Evolutionary conservation across 106 monocot species (phyloP).

Genomic region (Allium sativum): DNA sequence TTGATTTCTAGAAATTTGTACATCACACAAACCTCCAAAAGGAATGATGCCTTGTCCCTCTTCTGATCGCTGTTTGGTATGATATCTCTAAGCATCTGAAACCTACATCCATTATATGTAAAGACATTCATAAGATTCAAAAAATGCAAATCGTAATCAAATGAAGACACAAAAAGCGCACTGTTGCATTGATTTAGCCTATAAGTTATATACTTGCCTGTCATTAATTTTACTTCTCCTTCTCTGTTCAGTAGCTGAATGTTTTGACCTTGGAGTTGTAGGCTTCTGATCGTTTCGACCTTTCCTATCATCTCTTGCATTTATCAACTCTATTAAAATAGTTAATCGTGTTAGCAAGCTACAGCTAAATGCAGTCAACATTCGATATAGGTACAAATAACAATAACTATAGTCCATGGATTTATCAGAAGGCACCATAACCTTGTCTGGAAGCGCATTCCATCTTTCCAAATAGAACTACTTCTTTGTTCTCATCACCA

Average conservation of each 20-base stretch:
- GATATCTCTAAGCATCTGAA: slow-evolving; percentile 27
- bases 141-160: background rate
- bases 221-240: slow-evolving; percentile 81
- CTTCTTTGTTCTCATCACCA: slow-evolving; percentile 14
- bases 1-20: background rate
- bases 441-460: slow-evolving; percentile 15
- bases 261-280: slow-evolving; percentile 60
- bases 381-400: background rate
- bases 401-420: background rate
- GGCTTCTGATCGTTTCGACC: slow-evolving; percentile 39
- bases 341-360: no score
- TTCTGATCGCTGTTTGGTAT: slow-evolving; percentile 39
- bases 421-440: background rate
- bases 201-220: slow-evolving; percentile 17
- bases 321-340: slow-evolving; percentile 23
- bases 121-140: background rate
- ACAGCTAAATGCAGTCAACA: background rate
- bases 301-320: slow-evolving; percentile 32
- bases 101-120: slow-evolving; percentile 3
- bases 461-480: slow-evolving; percentile 14
- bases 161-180: background rate
- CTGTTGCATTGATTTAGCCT: background rate
- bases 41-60: slow-evolving; percentile 42
- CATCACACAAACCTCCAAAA: slow-evolving; percentile 7
- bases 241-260: slow-evolving; percentile 76